Percentiles rank a stretch among this genome's conserved stretches.
Conservation (phyloP, 1,284 basidiomycete genomes). For the Cutaneotrichosporon daszewskae region DNA sequence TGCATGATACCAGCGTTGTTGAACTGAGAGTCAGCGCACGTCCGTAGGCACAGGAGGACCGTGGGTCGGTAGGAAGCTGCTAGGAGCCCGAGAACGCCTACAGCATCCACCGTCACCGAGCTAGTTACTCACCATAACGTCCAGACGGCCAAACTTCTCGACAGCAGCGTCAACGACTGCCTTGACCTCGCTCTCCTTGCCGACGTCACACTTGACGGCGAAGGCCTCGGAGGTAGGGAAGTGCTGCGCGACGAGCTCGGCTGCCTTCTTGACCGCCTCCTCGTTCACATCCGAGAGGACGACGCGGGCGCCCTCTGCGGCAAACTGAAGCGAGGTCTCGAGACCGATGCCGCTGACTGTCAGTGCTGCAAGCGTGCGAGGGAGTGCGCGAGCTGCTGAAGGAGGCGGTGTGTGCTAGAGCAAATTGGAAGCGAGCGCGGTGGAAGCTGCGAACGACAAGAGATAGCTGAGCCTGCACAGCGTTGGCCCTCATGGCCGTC, state of each 20-base stretch:
- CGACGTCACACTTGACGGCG: conserved; percentile 75
- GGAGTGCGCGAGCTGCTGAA: background rate
- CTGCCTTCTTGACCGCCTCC: conserved; percentile 65
- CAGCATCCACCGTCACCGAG: too few relatives aligned
- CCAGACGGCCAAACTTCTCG: conserved; percentile 77
- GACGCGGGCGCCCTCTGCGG: conserved; percentile 81
- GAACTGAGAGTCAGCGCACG: conserved; percentile 52
- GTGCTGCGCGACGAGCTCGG: conserved; percentile 59
- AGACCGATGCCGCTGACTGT: conserved; percentile 70
- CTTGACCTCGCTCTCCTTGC: conserved; percentile 80
- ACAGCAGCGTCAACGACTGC: conserved; percentile 72
- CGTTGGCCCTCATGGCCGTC: too few relatives aligned
- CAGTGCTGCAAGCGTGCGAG: background rate
- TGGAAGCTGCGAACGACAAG: too few relatives aligned
- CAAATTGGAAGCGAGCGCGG: too few relatives aligned
- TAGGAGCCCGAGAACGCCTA: too few relatives aligned
- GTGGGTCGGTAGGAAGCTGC: too few relatives aligned
- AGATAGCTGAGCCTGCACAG: too few relatives aligned
- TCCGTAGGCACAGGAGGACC: too few relatives aligned
- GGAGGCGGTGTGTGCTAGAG: too few relatives aligned
- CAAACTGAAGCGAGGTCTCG: conserved; percentile 86
- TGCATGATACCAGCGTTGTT: conserved; percentile 98
- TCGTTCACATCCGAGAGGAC: conserved; percentile 82
- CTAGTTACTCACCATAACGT: conserved; percentile 67
- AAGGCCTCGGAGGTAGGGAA: conserved; percentile 66